A percentile compares a stretch with the other conserved stretches of the same genome.
Evolutionary conservation across 148 eudicot species (phyloP).

Genomic region (Bassia scoparia): DNA sequence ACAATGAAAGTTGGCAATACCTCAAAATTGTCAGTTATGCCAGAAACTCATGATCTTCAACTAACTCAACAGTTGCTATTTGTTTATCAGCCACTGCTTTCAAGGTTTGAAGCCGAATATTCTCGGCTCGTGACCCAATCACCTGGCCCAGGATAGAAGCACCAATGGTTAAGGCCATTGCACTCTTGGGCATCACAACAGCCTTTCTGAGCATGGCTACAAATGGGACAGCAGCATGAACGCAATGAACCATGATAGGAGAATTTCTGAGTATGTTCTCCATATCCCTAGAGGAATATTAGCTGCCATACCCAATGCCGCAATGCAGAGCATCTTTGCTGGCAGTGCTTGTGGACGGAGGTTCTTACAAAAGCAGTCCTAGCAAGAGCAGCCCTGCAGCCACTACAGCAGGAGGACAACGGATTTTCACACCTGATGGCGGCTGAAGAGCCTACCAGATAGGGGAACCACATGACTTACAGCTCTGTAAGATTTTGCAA

Average conservation of each 20-base stretch:
- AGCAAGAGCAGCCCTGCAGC: slow-evolving; percentile 89
- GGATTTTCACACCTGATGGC: slow-evolving; percentile 61
- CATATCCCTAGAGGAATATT: slow-evolving; percentile 75
- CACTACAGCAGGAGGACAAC: slow-evolving; percentile 66
- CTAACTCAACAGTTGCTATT: slow-evolving; percentile 19
- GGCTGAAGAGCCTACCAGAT: slow-evolving; percentile 60
- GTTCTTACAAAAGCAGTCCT: slow-evolving; percentile 55
- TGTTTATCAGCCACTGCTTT: slow-evolving; percentile 38
- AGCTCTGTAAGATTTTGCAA: slow-evolving; percentile 76
- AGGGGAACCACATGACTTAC: slow-evolving; percentile 64
- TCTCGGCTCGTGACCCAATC: slow-evolving; percentile 76
- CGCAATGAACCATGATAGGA: slow-evolving; percentile 75
- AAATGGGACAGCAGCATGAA: slow-evolving; percentile 85
- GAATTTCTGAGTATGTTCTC: slow-evolving; percentile 74
- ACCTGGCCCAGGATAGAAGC: slow-evolving; percentile 77
- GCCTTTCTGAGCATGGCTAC: slow-evolving; percentile 85
- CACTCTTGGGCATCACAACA: slow-evolving; percentile 71
- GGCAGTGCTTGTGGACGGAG: slow-evolving; percentile 73
- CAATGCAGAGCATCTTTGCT: slow-evolving; percentile 57
- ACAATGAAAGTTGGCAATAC: slow-evolving; percentile 20
- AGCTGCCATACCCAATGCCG: slow-evolving; percentile 62
- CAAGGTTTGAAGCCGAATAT: slow-evolving; percentile 35
- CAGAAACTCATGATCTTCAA: slow-evolving; percentile 13
- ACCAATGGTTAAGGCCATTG: slow-evolving; percentile 75
- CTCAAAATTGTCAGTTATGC: slow-evolving; percentile 20